Percentiles rank a stretch among this genome's conserved stretches.
Conservation (phyloP, 2,329 filamentous ascomycete genomes). For the Exophiala xenobiotica region DNA sequence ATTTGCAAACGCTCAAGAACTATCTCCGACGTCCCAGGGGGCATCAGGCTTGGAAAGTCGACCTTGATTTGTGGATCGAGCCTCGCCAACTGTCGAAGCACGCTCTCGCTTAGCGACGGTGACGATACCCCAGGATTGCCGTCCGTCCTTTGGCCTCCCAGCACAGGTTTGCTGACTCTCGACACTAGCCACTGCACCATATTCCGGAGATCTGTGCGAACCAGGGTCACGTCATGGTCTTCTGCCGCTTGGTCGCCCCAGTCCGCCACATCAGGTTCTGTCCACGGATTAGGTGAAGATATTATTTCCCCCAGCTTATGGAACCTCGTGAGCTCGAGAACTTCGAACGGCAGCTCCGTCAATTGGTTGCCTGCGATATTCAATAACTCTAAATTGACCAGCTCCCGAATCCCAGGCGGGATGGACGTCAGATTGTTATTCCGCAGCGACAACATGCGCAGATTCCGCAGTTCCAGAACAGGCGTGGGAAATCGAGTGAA, state of each 20-base stretch:
- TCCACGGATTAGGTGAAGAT: constrained; percentile 31
- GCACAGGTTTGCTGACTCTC: no score
- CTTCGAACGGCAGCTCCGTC: constrained; percentile 45
- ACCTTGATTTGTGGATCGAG: constrained; percentile 39
- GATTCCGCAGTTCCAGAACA: constrained; percentile 42
- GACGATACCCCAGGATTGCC: constrained; percentile 37
- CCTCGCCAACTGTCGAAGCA: constrained; percentile 39
- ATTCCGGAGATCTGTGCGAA: no score
- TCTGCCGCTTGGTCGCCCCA: no score
- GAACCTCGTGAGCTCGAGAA: constrained; percentile 40
- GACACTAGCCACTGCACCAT: no score
- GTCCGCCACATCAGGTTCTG: constrained; percentile 31
- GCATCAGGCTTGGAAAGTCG: constrained; percentile 38
- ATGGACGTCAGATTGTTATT: constrained; percentile 46
- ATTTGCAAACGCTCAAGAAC: constrained; percentile 39
- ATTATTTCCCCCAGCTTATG: constrained; percentile 17
- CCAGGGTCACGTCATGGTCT: no score
- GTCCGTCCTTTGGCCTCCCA: no score
- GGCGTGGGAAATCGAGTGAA: constrained; percentile 40
- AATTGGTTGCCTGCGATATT: constrained; percentile 48
- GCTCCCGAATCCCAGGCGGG: constrained; percentile 41
- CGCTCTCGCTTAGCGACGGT: constrained; percentile 45
- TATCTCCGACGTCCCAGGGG: constrained; percentile 36
- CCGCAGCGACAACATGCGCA: constrained; percentile 47
- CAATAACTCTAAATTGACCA: constrained; percentile 45